Percentiles rank a stretch among this genome's conserved stretches.
Evolutionary conservation across 208 protist species (phyloP).

Genomic region (Acanthamoeba culbertsoni): DNA sequence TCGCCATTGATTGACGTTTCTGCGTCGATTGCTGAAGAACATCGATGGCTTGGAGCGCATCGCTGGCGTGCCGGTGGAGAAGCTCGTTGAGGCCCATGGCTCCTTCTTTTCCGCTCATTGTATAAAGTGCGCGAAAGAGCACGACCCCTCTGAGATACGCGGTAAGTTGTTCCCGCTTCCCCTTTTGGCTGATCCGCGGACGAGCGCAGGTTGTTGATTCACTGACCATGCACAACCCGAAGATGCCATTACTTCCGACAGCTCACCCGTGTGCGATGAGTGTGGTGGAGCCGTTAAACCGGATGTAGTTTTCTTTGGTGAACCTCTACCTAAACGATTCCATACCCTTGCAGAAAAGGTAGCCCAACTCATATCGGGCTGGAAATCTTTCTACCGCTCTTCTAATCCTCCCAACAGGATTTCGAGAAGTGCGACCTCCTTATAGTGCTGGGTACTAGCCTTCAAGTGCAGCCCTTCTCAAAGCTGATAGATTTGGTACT

Average conservation of each 20-base stretch:
- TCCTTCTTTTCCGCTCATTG: constrained; percentile 64
- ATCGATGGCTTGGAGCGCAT: constrained; percentile 79
- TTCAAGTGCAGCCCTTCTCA: constrained; percentile 80
- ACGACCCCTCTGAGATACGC: constrained; percentile 5
- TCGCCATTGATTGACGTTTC: neutral
- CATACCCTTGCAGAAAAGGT: neutral
- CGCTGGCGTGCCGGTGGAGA: constrained; percentile 63
- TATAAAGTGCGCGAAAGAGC: constrained; percentile 45
- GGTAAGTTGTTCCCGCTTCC: constrained; percentile 23
- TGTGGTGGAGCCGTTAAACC: constrained; percentile 73
- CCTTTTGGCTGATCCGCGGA: no score
- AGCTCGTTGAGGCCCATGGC: constrained; percentile 75
- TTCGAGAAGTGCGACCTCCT: constrained; percentile 71
- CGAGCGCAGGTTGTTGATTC: no score
- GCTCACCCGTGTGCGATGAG: constrained; percentile 38
- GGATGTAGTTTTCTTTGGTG: constrained; percentile 81
- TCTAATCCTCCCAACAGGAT: neutral
- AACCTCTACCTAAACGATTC: constrained; percentile 70
- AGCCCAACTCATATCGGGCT: neutral
- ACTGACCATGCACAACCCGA: neutral
- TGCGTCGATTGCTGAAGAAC: constrained; percentile 69
- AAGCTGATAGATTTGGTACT: neutral
- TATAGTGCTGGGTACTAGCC: constrained; percentile 79
- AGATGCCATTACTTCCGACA: constrained; percentile 37
- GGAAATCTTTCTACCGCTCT: neutral